Evolutionary conservation across 441 rosid genomes (phyloP).

Genomic region (Geranium incanum): DNA sequence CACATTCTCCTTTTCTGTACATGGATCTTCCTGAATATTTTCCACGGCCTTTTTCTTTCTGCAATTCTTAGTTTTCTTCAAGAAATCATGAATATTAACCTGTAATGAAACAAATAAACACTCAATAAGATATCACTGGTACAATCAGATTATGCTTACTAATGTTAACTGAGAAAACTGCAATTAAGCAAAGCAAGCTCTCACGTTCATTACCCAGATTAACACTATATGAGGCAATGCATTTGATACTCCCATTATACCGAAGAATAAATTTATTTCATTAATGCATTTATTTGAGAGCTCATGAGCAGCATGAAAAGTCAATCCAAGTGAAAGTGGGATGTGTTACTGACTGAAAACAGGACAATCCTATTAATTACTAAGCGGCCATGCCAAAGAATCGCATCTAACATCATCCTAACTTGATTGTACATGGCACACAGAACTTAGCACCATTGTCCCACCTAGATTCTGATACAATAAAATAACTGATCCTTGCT

Average conservation of each 20-base stretch:
- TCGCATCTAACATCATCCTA: not conserved
- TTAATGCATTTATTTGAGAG: not conserved
- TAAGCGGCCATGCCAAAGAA: not conserved
- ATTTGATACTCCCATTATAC: slow-evolving; percentile 2
- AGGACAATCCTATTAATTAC: not conserved
- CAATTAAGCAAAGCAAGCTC: not conserved
- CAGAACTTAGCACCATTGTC: not conserved
- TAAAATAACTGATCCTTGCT: not conserved
- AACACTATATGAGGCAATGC: not conserved
- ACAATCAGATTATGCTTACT: not conserved
- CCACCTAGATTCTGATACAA: not conserved
- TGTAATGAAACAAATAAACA: slow-evolving; percentile 27
- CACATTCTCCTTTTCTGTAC: slow-evolving; percentile 35
- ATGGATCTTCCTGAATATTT: slow-evolving; percentile 1
- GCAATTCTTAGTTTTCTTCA: slow-evolving; percentile 60
- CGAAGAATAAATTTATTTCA: not conserved
- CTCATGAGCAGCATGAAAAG: not conserved
- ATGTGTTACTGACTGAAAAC: not conserved
- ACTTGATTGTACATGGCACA: not conserved
- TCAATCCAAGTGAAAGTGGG: not conserved
- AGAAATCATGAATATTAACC: slow-evolving; percentile 62
- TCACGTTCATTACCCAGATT: not conserved
- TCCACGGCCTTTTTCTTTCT: slow-evolving; percentile 28
- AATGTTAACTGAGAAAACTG: not conserved
- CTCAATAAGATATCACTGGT: not conserved